phyloP scores from a whole-genome alignment of 2,329 filamentous ascomycete genomes.

The Paecilomyces variotii region DNA sequence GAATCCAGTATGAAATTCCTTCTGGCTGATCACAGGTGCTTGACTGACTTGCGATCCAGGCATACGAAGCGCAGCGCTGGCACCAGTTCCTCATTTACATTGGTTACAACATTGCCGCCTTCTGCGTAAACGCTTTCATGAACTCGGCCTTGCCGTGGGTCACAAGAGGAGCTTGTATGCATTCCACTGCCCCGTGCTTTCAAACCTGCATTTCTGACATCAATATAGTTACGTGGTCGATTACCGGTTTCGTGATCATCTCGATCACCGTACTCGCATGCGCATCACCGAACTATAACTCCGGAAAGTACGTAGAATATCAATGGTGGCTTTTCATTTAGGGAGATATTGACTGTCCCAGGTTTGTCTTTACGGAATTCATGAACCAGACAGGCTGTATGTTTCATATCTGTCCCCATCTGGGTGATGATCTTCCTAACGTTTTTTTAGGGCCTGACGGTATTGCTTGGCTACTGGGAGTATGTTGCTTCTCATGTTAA shows the following conservation, averaged over 20 bases:
- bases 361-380: conserved; percentile 54
- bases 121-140: conserved; percentile 58
- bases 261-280: conserved; percentile 62
- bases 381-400: conserved; percentile 58
- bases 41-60: conserved; percentile 5
- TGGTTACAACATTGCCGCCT: conserved; percentile 52
- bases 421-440: conserved; percentile 8
- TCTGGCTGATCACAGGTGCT: neutral
- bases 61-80: conserved; percentile 53
- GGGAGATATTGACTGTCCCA: conserved; percentile 9
- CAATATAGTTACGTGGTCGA: conserved; percentile 54
- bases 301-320: conserved; percentile 47
- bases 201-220: neutral
- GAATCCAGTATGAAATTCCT: conserved; percentile 34
- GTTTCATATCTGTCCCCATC: conserved; percentile 1
- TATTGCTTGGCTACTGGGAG: conserved; percentile 41
- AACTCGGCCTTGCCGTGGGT: conserved; percentile 55
- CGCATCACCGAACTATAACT: conserved; percentile 57
- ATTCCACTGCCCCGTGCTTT: neutral
- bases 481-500: conserved; percentile 13
- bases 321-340: neutral
- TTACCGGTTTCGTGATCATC: conserved; percentile 61
- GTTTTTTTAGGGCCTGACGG: conserved; percentile 49
- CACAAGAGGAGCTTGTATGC: conserved; percentile 54
- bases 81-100: conserved; percentile 69